Conservation (phyloP, 1,284 basidiomycete species). For the Retiboletus fuscus region DNA sequence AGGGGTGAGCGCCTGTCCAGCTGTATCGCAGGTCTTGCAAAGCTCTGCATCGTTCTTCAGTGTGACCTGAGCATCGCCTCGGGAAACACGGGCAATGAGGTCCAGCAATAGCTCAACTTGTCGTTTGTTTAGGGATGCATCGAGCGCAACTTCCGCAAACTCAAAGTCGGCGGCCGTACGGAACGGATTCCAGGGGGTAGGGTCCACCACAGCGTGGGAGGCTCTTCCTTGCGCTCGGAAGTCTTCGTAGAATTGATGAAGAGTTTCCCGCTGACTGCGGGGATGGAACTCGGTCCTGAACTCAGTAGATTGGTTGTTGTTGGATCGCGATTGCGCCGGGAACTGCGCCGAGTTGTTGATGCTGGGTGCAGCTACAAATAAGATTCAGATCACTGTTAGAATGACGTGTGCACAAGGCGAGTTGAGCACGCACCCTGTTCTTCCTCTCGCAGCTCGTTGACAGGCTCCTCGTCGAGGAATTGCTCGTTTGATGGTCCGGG, state of each 20-base stretch:
- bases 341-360: no score
- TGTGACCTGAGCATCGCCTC: conserved; percentile 1
- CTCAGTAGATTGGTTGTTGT: background rate
- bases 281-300: conserved; percentile 9
- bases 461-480: no score
- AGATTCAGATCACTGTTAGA: no score
- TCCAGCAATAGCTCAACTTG: background rate
- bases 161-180: no score
- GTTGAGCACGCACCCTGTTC: no score
- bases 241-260: background rate
- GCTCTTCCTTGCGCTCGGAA: background rate
- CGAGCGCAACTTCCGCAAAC: conserved; percentile 2
- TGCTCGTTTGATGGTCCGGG: no score
- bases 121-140: conserved; percentile 1
- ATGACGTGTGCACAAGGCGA: no score
- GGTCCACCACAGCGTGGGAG: background rate
- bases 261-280: background rate
- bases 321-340: no score
- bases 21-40: background rate
- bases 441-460: no score
- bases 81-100: background rate
- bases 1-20: background rate
- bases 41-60: conserved; percentile 6
- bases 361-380: no score
- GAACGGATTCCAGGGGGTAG: background rate